A percentile compares a stretch with the other conserved stretches of the same genome.
Evolutionary conservation across 1,284 basidiomycete genomes (phyloP).

Genomic region (Ceratobasidium sp.): DNA sequence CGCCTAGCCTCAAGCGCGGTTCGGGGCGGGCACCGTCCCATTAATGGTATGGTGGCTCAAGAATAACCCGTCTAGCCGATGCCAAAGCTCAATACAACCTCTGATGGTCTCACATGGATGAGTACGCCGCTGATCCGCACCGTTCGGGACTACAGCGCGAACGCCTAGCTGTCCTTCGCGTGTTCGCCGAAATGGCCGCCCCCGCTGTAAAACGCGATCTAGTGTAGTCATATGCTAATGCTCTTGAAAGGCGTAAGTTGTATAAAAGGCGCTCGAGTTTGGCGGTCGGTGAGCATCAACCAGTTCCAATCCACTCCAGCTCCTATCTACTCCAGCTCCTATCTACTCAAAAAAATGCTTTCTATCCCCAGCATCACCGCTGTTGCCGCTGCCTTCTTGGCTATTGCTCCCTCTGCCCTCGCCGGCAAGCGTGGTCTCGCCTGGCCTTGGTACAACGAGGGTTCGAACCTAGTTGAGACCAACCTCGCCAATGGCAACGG

Average conservation of each 20-base stretch:
- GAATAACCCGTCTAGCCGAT: background rate
- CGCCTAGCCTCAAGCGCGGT: slow-evolving; percentile 13
- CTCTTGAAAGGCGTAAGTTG: background rate
- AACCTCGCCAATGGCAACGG: slow-evolving; percentile 18
- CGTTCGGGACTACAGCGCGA: too few relatives aligned
- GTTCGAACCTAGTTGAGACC: slow-evolving; percentile 12
- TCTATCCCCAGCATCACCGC: slow-evolving; percentile 20
- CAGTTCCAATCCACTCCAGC: background rate
- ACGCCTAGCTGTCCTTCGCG: background rate
- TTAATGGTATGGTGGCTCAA: background rate
- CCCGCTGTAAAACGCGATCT: background rate
- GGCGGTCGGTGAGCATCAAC: background rate
- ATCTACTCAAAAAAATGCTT: slow-evolving; percentile 8
- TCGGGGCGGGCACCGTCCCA: background rate
- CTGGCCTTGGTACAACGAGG: slow-evolving; percentile 40
- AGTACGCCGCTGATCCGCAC: background rate
- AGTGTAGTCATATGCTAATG: background rate
- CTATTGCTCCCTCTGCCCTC: slow-evolving; percentile 12
- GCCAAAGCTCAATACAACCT: background rate
- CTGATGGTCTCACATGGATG: background rate
- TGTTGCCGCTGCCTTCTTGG: slow-evolving; percentile 9
- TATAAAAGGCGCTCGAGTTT: background rate
- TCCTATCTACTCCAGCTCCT: background rate
- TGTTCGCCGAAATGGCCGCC: background rate
- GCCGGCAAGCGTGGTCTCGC: slow-evolving; percentile 27